These are phyloP conservation scores for Acanthamoeba lenticulata DNA, from an alignment of 208 protist species.

Conservation along the genomic window DNA sequence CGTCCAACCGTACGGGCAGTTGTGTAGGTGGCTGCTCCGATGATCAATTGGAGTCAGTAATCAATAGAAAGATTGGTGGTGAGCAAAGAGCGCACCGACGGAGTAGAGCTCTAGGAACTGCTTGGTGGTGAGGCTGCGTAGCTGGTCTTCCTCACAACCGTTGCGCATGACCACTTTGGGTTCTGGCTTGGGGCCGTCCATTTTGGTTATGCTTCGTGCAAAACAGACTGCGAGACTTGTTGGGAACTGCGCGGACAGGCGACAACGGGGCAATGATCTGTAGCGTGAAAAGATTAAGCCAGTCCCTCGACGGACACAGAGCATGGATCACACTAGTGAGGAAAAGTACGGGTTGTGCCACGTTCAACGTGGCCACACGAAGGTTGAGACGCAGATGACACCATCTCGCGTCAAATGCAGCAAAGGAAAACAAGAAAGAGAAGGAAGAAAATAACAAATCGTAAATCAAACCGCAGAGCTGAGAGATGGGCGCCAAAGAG, in stretches of 20 bases:
- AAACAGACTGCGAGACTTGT: too few relatives aligned
- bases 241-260: too few relatives aligned
- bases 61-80: not conserved
- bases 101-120: constrained; percentile 49
- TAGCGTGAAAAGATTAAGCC: too few relatives aligned
- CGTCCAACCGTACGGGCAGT: not conserved
- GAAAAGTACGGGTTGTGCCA: too few relatives aligned
- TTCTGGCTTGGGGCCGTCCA: not conserved
- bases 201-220: not conserved
- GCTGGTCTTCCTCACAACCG: not conserved
- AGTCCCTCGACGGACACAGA: too few relatives aligned
- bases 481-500: constrained; percentile 33
- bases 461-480: not conserved
- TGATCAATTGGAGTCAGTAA: not conserved
- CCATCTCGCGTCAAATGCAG: not conserved
- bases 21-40: not conserved
- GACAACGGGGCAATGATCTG: too few relatives aligned
- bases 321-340: too few relatives aligned
- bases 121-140: not conserved
- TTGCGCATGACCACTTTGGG: constrained; percentile 21
- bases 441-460: not conserved
- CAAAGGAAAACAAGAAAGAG: not conserved
- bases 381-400: not conserved
- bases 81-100: not conserved
- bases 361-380: too few relatives aligned